Percentiles rank a stretch among this genome's conserved stretches.
Evolutionary conservation across 176 grass and related monocot genomes (phyloP).

Genomic region (Coix lacrymajobi): DNA sequence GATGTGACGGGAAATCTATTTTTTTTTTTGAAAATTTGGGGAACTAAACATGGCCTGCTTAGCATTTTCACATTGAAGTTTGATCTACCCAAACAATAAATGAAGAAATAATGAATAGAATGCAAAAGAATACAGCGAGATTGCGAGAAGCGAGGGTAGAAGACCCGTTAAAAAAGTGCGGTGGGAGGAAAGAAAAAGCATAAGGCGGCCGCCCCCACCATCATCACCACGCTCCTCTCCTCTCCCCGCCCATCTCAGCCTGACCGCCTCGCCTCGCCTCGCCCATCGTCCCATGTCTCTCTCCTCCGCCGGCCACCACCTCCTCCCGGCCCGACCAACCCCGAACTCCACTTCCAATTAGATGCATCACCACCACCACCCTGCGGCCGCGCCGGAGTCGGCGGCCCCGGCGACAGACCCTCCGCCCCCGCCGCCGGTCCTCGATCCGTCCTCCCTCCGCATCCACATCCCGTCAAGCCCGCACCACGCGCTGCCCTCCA

Average conservation of each 20-base stretch:
- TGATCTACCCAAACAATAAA: neutral
- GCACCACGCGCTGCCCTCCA: slow-evolving; percentile 49
- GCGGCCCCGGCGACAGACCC: slow-evolving; percentile 29
- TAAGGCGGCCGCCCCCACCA: slow-evolving; percentile 24
- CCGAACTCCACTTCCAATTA: slow-evolving; percentile 31
- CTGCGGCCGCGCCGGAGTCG: slow-evolving; percentile 22
- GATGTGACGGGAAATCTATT: too few species aligned
- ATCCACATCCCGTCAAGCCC: slow-evolving; percentile 76
- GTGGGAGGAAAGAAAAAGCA: slow-evolving; percentile 37
- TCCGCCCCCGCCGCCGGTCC: slow-evolving; percentile 13
- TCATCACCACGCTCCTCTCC: neutral
- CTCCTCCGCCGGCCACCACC: slow-evolving; percentile 27
- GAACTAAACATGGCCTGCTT: too few species aligned
- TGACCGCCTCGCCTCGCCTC: neutral
- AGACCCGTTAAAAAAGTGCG: slow-evolving; percentile 37
- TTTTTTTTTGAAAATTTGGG: too few species aligned
- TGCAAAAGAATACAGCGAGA: neutral
- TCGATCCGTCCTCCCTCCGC: slow-evolving; percentile 50
- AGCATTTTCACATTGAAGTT: neutral
- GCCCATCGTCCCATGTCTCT: slow-evolving; percentile 28
- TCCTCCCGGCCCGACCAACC: slow-evolving; percentile 14
- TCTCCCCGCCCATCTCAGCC: neutral
- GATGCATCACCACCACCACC: slow-evolving; percentile 48
- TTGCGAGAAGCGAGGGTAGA: slow-evolving; percentile 13
- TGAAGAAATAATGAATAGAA: neutral